phyloP scores from a whole-genome alignment of 2,329 filamentous ascomycete genomes.

The Blumeria graminis region DNA sequence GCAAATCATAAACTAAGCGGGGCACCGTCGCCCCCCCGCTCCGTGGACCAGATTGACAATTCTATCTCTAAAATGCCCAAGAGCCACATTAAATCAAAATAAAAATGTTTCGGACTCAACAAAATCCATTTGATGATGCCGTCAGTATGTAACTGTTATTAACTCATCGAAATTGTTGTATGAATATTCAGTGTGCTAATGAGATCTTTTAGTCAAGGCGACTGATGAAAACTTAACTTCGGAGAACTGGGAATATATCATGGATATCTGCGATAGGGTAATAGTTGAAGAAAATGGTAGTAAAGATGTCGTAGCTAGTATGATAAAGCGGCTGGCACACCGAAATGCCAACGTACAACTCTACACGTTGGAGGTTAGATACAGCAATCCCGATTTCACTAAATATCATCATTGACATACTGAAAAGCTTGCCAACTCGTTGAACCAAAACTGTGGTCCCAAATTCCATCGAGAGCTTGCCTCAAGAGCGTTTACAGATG shows the following conservation, averaged over 20 bases:
- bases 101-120: constrained; percentile 33
- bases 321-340: constrained; percentile 52
- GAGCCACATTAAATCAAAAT: not conserved
- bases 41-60: not conserved
- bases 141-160: constrained; percentile 30
- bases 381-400: not conserved
- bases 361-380: constrained; percentile 39
- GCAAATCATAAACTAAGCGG: no score
- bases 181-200: constrained; percentile 6
- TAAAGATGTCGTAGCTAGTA: constrained; percentile 43
- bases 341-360: constrained; percentile 59
- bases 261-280: constrained; percentile 21
- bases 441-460: constrained; percentile 47
- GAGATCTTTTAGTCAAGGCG: constrained; percentile 36
- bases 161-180: not conserved
- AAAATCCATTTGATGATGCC: constrained; percentile 46
- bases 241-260: constrained; percentile 42
- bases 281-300: constrained; percentile 21
- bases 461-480: constrained; percentile 48
- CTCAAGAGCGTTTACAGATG: constrained; percentile 63
- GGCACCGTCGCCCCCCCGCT: no score
- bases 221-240: constrained; percentile 84
- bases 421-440: constrained; percentile 38
- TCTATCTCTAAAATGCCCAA: not conserved
- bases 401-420: constrained; percentile 5